Evolutionary conservation across 768 basidiomycete genomes (phyloP), one percentile per base, ranked within the genome.

Genomic region (Psilocybe cubensis): DNA sequence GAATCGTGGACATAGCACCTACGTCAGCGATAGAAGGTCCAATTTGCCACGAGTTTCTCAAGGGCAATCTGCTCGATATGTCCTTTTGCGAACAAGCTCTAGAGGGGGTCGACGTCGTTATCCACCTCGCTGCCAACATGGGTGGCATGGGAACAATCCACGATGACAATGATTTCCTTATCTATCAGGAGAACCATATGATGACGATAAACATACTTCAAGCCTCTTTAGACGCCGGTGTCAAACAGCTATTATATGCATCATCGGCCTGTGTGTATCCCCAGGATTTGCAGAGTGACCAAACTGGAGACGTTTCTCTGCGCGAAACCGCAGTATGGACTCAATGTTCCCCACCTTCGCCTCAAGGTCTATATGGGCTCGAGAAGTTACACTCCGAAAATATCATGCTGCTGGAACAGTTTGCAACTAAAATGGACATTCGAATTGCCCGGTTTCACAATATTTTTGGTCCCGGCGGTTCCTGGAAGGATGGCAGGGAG

Each of bases 101-200:
- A 6, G 65, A 62, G n/a, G 79, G 71, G 25, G 72, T 82, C 29
- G 60, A 77, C 47, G 73, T 68, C 6, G 75, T 87, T 23, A 69
- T 85, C 18, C 85, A 87, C 64, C 81, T 86, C 59, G 83, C 85
- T 10, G 85, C 84, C 1, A 81, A 74, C 20, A 85, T 84, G 84
- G 85, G 84, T 3, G 85, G 85, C 0, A 87, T 87, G 86, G 85
- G 85, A 1, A 77, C 77, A 0, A 87, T 86, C 44, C 84, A 86
- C 59, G 62, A 69, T 3, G 69, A 63, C 0, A 86, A 86, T 63
- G 80, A 83, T 46, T 70, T 77, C 41, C 56, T 58, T 17, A 82
- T 85, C 24, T 87, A 85, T 59, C 54, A 62, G 5, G 71, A 79
- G 23, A 86, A 87, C 56, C 74, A 81, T 21, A 33, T 56, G 4